Evolutionary conservation across 2,329 filamentous ascomycete species (phyloP).

Genomic region (Ophiostoma quercus): DNA sequence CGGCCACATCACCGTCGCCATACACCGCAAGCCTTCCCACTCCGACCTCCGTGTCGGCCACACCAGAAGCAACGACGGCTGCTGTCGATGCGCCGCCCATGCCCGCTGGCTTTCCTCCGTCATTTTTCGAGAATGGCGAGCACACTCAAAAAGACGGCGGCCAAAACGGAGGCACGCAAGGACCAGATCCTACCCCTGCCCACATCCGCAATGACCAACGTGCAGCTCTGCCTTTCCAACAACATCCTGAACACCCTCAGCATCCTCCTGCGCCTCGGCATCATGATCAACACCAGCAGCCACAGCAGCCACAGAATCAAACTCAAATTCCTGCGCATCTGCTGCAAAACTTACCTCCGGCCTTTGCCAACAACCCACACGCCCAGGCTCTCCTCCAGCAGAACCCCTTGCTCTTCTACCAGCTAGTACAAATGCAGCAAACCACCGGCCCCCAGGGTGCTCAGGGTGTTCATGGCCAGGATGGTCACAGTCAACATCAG

Average conservation of each 20-base stretch:
- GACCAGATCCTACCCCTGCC: neutral
- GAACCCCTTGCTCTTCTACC: slow-evolving; percentile 10
- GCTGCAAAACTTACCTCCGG: neutral
- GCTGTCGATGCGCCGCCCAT: neutral
- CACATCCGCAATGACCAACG: neutral
- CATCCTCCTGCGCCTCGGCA: neutral
- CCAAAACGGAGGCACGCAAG: neutral
- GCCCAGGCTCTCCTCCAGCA: slow-evolving; percentile 11
- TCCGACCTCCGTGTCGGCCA: neutral
- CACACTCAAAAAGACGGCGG: neutral
- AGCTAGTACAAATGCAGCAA: slow-evolving; percentile 11
- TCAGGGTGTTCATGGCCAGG: neutral
- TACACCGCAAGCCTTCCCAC: neutral
- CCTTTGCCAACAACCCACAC: slow-evolving; percentile 14
- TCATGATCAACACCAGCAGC: neutral
- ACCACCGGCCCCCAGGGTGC: neutral
- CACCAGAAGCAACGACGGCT: neutral
- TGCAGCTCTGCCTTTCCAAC: slow-evolving; percentile 11
- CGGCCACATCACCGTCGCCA: neutral
- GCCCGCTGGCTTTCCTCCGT: neutral
- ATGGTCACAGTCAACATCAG: neutral
- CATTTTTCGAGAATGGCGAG: neutral
- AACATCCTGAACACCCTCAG: slow-evolving; percentile 11
- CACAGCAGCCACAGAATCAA: neutral
- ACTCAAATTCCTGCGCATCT: neutral